These are phyloP conservation scores for Cystofilobasidium capitatum DNA, from an alignment of 768 basidiomycete genomes.

Conservation along the genomic window DNA sequence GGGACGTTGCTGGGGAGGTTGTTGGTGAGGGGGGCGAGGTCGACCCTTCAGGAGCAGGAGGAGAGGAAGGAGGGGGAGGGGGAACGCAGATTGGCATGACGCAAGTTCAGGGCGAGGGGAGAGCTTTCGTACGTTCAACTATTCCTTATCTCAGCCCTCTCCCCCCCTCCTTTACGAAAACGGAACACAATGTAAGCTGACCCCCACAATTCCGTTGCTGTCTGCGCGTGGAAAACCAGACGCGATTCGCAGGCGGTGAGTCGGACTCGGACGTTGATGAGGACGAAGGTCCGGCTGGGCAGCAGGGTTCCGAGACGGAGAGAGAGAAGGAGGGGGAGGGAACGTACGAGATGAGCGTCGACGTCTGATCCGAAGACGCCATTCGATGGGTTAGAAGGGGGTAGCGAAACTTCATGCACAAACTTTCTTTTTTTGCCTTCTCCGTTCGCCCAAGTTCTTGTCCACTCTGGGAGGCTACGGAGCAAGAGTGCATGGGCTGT, in stretches of 20 bases:
- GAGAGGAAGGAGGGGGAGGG: neutral
- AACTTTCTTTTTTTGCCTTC: no score
- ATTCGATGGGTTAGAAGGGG: no score
- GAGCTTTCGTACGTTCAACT: neutral
- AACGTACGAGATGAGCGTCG: no score
- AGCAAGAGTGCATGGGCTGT: no score
- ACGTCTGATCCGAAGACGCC: no score
- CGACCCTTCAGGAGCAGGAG: neutral
- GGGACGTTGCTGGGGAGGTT: neutral
- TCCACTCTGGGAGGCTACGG: no score
- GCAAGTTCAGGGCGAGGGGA: neutral
- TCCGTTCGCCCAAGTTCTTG: no score
- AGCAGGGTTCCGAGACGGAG: no score
- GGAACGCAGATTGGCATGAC: neutral
- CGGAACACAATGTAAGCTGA: neutral
- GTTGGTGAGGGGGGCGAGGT: neutral
- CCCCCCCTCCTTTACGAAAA: no score
- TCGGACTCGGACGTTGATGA: constrained; percentile 1
- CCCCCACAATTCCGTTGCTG: neutral
- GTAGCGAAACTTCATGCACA: no score
- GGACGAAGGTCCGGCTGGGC: no score
- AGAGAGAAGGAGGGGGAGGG: no score
- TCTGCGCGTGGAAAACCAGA: neutral
- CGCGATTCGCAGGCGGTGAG: neutral
- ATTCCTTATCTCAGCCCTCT: neutral